These are phyloP conservation scores for Microcyclosporella mali DNA, from an alignment of 2,329 filamentous ascomycete species.

Conservation along the genomic window DNA sequence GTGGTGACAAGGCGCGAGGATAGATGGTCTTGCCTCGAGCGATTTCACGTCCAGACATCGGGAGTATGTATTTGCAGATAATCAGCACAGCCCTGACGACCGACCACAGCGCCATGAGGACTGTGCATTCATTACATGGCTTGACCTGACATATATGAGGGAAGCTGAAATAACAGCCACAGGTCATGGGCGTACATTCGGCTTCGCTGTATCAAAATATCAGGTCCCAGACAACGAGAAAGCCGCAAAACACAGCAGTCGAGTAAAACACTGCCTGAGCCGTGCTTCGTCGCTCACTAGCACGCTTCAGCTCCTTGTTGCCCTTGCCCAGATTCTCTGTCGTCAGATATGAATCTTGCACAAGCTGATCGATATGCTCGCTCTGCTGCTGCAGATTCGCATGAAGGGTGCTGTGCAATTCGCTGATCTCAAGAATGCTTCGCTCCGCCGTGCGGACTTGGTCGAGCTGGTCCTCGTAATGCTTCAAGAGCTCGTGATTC, in stretches of 20 bases:
- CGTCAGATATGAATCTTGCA: slow-evolving; percentile 74
- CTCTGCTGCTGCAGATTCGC: slow-evolving; percentile 79
- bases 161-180: too few species aligned
- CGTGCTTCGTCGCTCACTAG: slow-evolving; percentile 51
- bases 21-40: too few species aligned
- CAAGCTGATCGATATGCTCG: slow-evolving; percentile 81
- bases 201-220: slow-evolving; percentile 39
- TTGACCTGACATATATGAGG: too few species aligned
- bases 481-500: slow-evolving; percentile 85
- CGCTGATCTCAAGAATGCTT: slow-evolving; percentile 85
- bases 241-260: slow-evolving; percentile 41
- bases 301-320: slow-evolving; percentile 85
- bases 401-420: slow-evolving; percentile 83
- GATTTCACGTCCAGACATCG: too few species aligned
- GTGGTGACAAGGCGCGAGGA: too few species aligned
- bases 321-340: slow-evolving; percentile 81
- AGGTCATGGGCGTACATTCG: too few species aligned
- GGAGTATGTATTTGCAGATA: too few species aligned
- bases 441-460: slow-evolving; percentile 89
- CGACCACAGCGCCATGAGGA: too few species aligned
- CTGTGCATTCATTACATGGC: too few species aligned
- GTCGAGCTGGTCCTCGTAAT: slow-evolving; percentile 88
- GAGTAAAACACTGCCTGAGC: slow-evolving; percentile 45
- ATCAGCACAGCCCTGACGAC: too few species aligned
- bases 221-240: slow-evolving; percentile 45